A percentile compares a stretch with the other conserved stretches of the same genome.
Conservation (phyloP, 2,329 filamentous ascomycete genomes). For the Trichoderma asperellum region DNA sequence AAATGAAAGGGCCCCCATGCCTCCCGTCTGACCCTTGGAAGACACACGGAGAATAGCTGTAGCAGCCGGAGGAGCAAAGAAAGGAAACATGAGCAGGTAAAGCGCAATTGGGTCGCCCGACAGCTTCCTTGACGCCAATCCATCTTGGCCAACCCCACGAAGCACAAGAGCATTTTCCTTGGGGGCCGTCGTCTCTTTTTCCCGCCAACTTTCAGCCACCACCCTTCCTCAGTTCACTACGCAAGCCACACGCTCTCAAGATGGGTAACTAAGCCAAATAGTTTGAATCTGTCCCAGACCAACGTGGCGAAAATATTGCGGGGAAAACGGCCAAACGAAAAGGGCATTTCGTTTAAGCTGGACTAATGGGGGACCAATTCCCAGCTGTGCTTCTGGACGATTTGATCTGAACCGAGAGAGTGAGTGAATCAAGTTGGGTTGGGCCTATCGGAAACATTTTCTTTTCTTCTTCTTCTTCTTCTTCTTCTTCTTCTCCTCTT, state of each 20-base stretch:
- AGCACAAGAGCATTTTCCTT: conserved; percentile 10
- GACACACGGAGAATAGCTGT: not conserved
- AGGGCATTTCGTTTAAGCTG: not conserved
- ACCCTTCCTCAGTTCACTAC: not conserved
- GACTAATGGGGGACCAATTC: not conserved
- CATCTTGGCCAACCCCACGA: conserved; percentile 1
- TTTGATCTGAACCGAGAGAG: not conserved
- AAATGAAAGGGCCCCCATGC: not conserved
- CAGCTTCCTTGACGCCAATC: not conserved
- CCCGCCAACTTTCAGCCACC: not conserved
- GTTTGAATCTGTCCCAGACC: conserved; percentile 1
- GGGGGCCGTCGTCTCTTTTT: not conserved
- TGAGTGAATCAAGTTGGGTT: not conserved
- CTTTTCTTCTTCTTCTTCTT: not conserved
- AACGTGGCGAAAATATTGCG: conserved; percentile 16
- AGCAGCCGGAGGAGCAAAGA: not conserved
- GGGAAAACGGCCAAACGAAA: not conserved
- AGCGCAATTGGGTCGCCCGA: not conserved
- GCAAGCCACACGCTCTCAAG: conserved; percentile 8
- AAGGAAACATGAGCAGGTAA: not conserved
- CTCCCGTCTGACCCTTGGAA: not conserved
- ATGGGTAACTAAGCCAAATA: conserved; percentile 18
- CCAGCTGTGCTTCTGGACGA: not conserved
- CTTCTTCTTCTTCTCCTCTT: not conserved
- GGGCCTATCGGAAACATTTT: not conserved